Evolutionary conservation across 2,329 filamentous ascomycete genomes (phyloP).

Genomic region (Didymella exigua): DNA sequence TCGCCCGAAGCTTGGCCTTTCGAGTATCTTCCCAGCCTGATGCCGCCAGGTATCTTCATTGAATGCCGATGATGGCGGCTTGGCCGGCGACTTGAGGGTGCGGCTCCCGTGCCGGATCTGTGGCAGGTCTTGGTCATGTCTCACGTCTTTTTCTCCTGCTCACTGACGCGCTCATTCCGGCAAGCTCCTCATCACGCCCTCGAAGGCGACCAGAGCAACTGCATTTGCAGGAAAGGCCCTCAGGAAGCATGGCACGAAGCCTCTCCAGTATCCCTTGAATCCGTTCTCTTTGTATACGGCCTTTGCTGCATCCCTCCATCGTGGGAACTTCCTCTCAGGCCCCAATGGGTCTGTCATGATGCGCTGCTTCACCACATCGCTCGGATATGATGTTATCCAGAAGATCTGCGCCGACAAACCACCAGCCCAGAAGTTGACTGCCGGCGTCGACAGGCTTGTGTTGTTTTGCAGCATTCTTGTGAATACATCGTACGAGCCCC

Average conservation of each 20-base stretch:
- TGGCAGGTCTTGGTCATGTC: neutral
- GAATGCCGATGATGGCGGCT: conserved; percentile 2
- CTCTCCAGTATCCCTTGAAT: conserved; percentile 82
- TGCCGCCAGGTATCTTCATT: neutral
- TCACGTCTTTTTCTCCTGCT: neutral
- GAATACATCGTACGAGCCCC: conserved; percentile 91
- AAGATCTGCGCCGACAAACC: conserved; percentile 92
- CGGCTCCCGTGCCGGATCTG: neutral
- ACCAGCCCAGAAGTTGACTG: conserved; percentile 96
- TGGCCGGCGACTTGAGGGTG: neutral
- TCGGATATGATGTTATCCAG: conserved; percentile 91
- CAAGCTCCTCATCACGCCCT: conserved; percentile 77
- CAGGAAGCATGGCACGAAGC: conserved; percentile 91
- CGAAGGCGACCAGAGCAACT: conserved; percentile 90
- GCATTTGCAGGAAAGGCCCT: conserved; percentile 96
- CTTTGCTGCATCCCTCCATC: conserved; percentile 80
- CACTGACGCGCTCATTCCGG: conserved; percentile 30
- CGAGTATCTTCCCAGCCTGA: conserved; percentile 5
- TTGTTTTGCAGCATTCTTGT: conserved; percentile 69
- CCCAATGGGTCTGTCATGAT: conserved; percentile 96
- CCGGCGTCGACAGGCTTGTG: conserved; percentile 75
- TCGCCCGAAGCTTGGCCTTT: neutral
- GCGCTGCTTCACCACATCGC: conserved; percentile 91
- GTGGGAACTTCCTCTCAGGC: conserved; percentile 63
- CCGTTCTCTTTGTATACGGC: conserved; percentile 79